Percentiles rank a stretch among this genome's conserved stretches.
Evolutionary conservation across 2,329 filamentous ascomycete genomes (phyloP).

Genomic region (Beauveria australis): DNA sequence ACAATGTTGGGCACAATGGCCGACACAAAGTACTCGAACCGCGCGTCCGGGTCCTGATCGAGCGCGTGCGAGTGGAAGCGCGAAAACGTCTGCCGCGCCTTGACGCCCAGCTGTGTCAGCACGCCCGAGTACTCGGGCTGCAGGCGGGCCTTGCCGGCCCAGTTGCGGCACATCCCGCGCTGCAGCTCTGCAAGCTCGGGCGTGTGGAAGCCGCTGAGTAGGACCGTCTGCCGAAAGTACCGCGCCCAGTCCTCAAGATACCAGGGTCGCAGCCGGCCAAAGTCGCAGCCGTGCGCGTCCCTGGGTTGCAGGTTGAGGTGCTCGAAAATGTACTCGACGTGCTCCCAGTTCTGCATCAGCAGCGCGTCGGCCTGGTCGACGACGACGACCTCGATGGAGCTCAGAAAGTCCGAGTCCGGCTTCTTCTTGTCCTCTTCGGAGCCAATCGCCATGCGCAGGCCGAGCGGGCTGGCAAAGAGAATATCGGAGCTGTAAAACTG

Average conservation of each 20-base stretch:
- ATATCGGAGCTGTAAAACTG: conserved; percentile 97
- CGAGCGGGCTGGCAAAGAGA: conserved; percentile 82
- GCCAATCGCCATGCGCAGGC: conserved; percentile 83
- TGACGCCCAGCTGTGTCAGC: conserved; percentile 64
- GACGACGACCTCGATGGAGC: conserved; percentile 83
- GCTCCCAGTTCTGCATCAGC: conserved; percentile 98
- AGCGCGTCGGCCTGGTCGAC: conserved; percentile 89
- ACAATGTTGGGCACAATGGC: conserved; percentile 69
- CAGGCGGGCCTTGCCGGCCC: conserved; percentile 69
- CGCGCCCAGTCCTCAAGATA: conserved; percentile 83
- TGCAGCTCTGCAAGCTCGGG: conserved; percentile 80
- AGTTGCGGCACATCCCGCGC: conserved; percentile 69
- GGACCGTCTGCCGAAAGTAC: conserved; percentile 75
- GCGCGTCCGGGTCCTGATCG: conserved; percentile 70
- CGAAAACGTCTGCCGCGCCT: conserved; percentile 79
- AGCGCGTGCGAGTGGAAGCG: conserved; percentile 69
- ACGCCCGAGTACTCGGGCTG: conserved; percentile 61
- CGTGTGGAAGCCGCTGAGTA: conserved; percentile 75
- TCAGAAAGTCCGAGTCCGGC: conserved; percentile 81
- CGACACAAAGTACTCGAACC: conserved; percentile 85
- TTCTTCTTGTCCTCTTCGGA: conserved; percentile 56
- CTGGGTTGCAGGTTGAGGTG: conserved; percentile 87
- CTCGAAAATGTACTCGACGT: conserved; percentile 84
- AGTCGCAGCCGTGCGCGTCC: conserved; percentile 87
- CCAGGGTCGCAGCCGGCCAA: conserved; percentile 81